A percentile compares a stretch with the other conserved stretches of the same genome.
Evolutionary conservation across 129 eudicot genomes (phyloP).

Genomic region (Centaurea solstitialis): DNA sequence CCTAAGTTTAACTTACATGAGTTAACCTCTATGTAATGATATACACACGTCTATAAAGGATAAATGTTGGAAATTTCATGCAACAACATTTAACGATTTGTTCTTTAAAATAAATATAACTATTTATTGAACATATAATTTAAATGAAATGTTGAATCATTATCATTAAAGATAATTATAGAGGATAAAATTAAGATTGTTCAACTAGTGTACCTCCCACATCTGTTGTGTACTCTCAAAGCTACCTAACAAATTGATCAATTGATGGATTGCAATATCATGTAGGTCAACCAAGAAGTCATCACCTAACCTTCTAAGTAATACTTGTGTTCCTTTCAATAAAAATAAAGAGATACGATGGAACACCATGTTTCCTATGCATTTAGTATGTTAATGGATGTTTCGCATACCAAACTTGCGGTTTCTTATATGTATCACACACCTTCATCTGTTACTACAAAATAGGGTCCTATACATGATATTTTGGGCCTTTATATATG

Average conservation of each 20-base stretch:
- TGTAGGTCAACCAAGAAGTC: background rate
- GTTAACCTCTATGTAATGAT: background rate
- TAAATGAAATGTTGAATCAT: background rate
- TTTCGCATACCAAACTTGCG: background rate
- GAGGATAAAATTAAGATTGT: background rate
- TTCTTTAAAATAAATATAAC: background rate
- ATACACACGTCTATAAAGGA: background rate
- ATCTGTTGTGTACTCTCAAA: background rate
- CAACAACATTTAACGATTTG: background rate
- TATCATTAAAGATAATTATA: background rate
- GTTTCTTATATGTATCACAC: background rate
- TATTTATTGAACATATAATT: background rate
- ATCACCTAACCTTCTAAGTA: background rate
- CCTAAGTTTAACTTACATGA: background rate
- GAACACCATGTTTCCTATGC: background rate
- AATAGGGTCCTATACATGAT: background rate
- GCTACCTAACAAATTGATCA: background rate
- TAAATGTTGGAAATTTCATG: background rate
- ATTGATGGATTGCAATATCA: background rate
- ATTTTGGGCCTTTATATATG: background rate
- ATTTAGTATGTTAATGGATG: background rate
- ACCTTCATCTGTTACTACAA: background rate
- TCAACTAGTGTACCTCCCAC: background rate
- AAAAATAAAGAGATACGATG: background rate
- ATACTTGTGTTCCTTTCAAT: background rate